A percentile compares a stretch with the other conserved stretches of the same genome.
Evolutionary conservation across 768 basidiomycete species (phyloP).

Genomic region (Mycena rosella): DNA sequence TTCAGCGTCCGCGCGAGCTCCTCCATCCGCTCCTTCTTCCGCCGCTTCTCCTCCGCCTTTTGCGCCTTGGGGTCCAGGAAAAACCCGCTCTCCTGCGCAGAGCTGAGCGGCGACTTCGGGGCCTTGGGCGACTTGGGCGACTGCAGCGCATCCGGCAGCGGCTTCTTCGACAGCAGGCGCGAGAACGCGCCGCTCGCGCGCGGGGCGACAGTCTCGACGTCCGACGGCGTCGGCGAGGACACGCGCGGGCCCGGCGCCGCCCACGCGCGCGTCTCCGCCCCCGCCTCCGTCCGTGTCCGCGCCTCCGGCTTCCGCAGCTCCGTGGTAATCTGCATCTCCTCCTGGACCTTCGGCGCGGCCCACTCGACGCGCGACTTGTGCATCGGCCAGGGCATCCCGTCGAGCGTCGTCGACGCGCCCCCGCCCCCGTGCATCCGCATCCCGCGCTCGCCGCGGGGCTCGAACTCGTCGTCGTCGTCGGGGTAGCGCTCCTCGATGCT

Average conservation of each 20-base stretch:
- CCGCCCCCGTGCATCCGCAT: neutral
- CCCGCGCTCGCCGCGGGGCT: no score
- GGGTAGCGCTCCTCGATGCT: constrained; percentile 32
- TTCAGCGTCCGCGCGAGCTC: constrained; percentile 61
- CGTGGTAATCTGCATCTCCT: neutral
- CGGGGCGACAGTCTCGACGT: constrained; percentile 34
- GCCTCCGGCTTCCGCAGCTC: constrained; percentile 11
- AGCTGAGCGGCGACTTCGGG: constrained; percentile 15
- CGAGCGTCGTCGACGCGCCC: constrained; percentile 22
- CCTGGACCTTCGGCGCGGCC: constrained; percentile 3
- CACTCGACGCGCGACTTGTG: constrained; percentile 44
- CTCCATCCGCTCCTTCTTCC: constrained; percentile 56
- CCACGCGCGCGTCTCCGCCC: neutral
- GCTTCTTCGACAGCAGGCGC: constrained; percentile 41
- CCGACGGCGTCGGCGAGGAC: constrained; percentile 36
- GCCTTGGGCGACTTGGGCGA: constrained; percentile 23
- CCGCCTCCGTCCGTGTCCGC: no score
- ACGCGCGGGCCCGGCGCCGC: neutral
- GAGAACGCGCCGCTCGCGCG: constrained; percentile 33
- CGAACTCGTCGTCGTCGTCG: constrained; percentile 7
- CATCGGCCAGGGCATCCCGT: constrained; percentile 43
- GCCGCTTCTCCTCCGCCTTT: constrained; percentile 58
- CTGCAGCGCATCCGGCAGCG: constrained; percentile 18
- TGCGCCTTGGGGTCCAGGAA: constrained; percentile 56
- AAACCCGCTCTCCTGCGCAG: constrained; percentile 37